These are phyloP conservation scores for Haemoproteus tartakovskyi DNA, from an alignment of 169 alveolate genomes.

Conservation along the genomic window DNA sequence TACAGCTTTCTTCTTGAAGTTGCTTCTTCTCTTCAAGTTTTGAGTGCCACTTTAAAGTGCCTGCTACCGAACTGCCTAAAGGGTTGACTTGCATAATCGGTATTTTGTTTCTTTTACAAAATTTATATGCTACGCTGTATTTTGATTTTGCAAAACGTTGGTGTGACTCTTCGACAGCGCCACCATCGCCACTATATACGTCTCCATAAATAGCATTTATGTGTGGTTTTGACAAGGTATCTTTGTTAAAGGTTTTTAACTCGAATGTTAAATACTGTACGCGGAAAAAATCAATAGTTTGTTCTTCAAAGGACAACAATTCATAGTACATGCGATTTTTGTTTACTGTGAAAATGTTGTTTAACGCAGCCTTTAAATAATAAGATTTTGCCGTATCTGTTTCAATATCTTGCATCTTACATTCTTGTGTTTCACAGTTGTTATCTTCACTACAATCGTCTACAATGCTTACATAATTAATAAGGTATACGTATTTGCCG, in stretches of 20 bases:
- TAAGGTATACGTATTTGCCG: constrained; percentile 5
- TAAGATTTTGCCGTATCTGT: not conserved
- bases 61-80: not conserved
- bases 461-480: constrained; percentile 5
- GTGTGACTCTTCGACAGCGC: too few relatives aligned
- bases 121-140: too few relatives aligned
- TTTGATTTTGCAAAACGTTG: too few relatives aligned
- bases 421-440: not conserved
- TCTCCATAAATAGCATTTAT: too few relatives aligned
- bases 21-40: not conserved
- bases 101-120: constrained; percentile 32
- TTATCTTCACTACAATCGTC: not conserved
- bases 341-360: constrained; percentile 3
- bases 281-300: constrained; percentile 8
- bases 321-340: too few relatives aligned
- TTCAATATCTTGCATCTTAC: too few relatives aligned
- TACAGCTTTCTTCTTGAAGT: not conserved
- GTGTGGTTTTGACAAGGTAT: too few relatives aligned
- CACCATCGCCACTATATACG: too few relatives aligned
- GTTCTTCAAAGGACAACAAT: too few relatives aligned
- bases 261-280: constrained; percentile 39
- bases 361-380: not conserved
- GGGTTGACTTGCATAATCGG: too few relatives aligned
- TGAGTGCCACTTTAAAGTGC: not conserved
- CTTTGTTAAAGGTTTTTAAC: constrained; percentile 10